phyloP scores from a whole-genome alignment of 2,329 filamentous ascomycete species.

The Epichloe hybrida region DNA sequence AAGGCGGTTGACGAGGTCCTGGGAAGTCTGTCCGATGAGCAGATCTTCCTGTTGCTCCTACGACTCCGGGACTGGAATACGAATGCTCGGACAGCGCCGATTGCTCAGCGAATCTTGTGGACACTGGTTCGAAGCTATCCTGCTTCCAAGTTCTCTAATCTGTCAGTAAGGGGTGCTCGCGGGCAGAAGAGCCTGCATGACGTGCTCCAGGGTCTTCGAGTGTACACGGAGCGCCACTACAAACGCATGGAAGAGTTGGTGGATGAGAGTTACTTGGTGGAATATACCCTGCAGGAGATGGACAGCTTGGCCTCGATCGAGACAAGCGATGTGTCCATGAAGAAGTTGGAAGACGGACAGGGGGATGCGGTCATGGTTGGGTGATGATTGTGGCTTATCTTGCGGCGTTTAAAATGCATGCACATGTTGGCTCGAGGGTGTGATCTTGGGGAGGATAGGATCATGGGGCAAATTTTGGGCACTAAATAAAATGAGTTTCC shows the following conservation, averaged over 20 bases:
- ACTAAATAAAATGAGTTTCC: too few relatives aligned
- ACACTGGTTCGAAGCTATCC: conserved; percentile 71
- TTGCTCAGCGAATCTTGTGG: conserved; percentile 76
- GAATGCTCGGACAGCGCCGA: conserved; percentile 71
- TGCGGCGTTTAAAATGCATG: neutral
- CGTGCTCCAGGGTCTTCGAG: conserved; percentile 71
- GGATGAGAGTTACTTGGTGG: conserved; percentile 87
- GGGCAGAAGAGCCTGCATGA: conserved; percentile 62
- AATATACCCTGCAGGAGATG: conserved; percentile 91
- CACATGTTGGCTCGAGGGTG: neutral
- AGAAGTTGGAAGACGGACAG: conserved; percentile 21
- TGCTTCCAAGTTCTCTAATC: conserved; percentile 57
- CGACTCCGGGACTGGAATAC: conserved; percentile 94
- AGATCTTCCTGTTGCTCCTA: conserved; percentile 70
- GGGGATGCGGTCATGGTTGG: conserved; percentile 4
- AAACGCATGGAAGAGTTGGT: conserved; percentile 76
- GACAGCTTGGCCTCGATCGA: conserved; percentile 48
- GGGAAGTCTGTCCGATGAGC: conserved; percentile 64
- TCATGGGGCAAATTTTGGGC: neutral
- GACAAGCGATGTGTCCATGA: conserved; percentile 19
- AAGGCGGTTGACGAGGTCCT: conserved; percentile 73
- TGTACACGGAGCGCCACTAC: conserved; percentile 90
- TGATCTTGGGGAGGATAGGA: neutral
- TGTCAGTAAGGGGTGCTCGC: conserved; percentile 46
- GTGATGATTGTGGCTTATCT: neutral